Evolutionary conservation across 305 asterid genomes (phyloP).

Genomic region (Solanum hybrid): DNA sequence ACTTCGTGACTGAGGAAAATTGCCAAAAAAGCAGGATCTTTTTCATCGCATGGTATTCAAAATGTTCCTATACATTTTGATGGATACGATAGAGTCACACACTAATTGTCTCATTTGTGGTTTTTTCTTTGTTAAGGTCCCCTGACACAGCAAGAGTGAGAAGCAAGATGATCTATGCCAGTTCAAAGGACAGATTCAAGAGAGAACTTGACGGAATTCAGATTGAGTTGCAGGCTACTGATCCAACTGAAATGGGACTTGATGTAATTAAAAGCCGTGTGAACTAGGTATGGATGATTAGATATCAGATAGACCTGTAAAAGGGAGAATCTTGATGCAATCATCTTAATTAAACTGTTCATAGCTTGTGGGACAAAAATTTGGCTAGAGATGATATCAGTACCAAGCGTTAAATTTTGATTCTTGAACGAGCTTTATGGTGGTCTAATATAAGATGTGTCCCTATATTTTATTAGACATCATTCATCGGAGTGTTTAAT

Average conservation of each 20-base stretch:
- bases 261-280: constrained; percentile 62
- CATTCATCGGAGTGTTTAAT: constrained; percentile 16
- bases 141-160: constrained; percentile 59
- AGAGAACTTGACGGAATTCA: constrained; percentile 43
- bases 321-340: constrained; percentile 11
- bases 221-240: constrained; percentile 59
- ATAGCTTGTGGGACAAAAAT: constrained; percentile 20
- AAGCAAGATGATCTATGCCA: constrained; percentile 75
- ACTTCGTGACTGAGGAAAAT: constrained; percentile 53
- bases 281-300: constrained; percentile 10
- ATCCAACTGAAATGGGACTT: constrained; percentile 66
- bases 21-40: constrained; percentile 60
- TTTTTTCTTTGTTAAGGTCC: constrained; percentile 28
- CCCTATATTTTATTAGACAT: constrained; percentile 9
- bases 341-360: constrained; percentile 27
- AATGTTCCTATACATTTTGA: neutral
- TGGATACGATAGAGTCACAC: neutral
- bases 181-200: constrained; percentile 35
- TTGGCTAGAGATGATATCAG: constrained; percentile 25
- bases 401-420: constrained; percentile 16
- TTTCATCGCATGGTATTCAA: constrained; percentile 52
- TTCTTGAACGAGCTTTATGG: constrained; percentile 17
- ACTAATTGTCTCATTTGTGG: neutral
- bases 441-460: constrained; percentile 27
- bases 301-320: constrained; percentile 10